Evolutionary conservation across 257 asterid genomes (phyloP), one percentile per base, ranked within the genome.

Genomic region (Coffea canephora): DNA sequence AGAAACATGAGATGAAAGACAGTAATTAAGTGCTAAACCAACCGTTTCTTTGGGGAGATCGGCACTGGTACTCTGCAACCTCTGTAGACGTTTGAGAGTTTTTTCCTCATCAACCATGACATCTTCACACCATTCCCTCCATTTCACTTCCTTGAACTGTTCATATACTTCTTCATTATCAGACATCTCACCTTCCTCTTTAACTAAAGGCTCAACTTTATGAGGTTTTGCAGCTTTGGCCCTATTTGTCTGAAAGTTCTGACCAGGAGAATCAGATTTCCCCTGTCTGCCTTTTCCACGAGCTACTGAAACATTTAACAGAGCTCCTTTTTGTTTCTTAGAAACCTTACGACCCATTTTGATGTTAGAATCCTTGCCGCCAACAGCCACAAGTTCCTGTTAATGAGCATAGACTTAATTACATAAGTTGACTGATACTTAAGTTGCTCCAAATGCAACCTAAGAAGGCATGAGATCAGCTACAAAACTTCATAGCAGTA

Each of bases 101-200:
- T 90, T 92, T 78, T 89, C 94, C 81, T 96, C 98, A 66, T 87
- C 89, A 23, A 79, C 50, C 99, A 96, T 89, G 84, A 96, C 96
- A 89, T 96, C 99, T 84, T 91, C 92, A 80, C 99, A 96, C 99
- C 99, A 96, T 85, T 96, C 98, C 92, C 83, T 90, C 99, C 98
- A 94, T 85, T 96, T 96, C 69, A 90, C 98, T 88, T 92, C 99
- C 89, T 94, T 96, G 87, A 96, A 96, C 85, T 92, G 97, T 91
- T 94, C 97, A 69, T 91, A 96, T 48, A 96, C 96, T 85, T 89
- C 99, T 74, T 92, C 99, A 78, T 87, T 88, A 74, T 90, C 98
- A 57, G 99, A 96, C 98, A 96, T 96, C 86, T 96, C 99, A 78
- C 99, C 99, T 85, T 96, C 99, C 90, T 96, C 99, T 90, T 96